Base-by-base conservation (phyloP, 140 eudicot genomes). In the Oenanthe javanica region DNA sequence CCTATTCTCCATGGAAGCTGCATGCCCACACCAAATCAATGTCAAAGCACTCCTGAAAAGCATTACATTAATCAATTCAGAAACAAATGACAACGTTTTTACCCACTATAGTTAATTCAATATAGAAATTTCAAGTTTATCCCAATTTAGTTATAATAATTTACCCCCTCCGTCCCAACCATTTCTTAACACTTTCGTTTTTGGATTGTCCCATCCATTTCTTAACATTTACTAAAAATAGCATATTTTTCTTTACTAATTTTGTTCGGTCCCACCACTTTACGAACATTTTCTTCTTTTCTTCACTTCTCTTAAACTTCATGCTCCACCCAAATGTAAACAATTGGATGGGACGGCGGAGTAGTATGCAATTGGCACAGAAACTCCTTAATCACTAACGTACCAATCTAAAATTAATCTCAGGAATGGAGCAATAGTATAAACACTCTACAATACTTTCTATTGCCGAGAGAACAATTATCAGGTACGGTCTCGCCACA, bases 21-120 rank as follows among this genome's bases (percentile, higher is more conserved):
- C 98, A 94, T 92, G 93, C 97, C 97, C 90, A 94, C 83, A 94
- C 91, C 86, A 94, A 94, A 90, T 88, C 91, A 92, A 90, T 86
- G 94, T 92, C 96, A 94, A 94, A 84, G 93, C 79, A 84, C 86
- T 92, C 98, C 98, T 94, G 97, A 94, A 94, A 89, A 80, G 82
- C 86, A 90, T 89, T 88, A 82, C 87, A 84, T 79, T 72, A 84
- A 86, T 75, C 82, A 84, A 89, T 88, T 90, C 82, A 92, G 93
- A 86, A 67, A 87, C 73, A 71, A 71, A 40, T 40, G n/a, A 38
- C 77, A 83, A 89, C 31, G 21, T 19, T 59, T 59, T 8, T 21
- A 21, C 69, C 27, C 14, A 21, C 36, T 61, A 63, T 72, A 80
- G 55, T 79, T 59, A 72, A 70, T 83, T 79, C n/a, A 78, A 80